Conservation (phyloP, 345 rosid genomes). For the Corymbia maculata region DNA sequence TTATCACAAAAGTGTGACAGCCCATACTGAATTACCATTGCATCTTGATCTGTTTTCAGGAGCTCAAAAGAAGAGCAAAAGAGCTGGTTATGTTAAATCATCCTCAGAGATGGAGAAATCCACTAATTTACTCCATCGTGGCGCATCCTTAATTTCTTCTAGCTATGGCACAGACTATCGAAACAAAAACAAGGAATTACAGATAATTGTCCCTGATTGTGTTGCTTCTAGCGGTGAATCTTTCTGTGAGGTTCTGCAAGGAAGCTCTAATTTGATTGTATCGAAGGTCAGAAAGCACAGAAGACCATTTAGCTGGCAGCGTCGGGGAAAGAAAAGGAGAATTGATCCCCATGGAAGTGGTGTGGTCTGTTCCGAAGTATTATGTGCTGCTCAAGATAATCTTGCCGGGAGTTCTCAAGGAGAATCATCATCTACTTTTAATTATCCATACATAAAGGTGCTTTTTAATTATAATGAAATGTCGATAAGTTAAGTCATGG, state of each 20-base stretch:
- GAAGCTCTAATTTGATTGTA: neutral
- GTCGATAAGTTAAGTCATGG: neutral
- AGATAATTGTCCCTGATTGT: neutral
- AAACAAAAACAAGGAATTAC: neutral
- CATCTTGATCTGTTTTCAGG: constrained; percentile 10
- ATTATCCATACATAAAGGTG: constrained; percentile 8
- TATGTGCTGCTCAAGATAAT: neutral
- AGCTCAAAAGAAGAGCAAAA: constrained; percentile 17
- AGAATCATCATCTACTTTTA: neutral
- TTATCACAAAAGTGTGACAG: neutral
- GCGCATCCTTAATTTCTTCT: neutral
- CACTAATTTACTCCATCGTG: neutral
- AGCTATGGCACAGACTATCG: neutral
- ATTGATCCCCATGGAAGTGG: constrained; percentile 4
- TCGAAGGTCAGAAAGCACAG: constrained; percentile 9
- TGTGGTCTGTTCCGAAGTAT: neutral
- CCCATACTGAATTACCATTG: neutral
- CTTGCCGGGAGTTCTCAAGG: neutral
- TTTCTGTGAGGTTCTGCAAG: neutral
- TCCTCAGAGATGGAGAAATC: constrained; percentile 4
- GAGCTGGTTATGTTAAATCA: constrained; percentile 1
- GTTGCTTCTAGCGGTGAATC: neutral
- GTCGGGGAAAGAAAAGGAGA: constrained; percentile 8
- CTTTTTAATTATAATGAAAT: neutral
- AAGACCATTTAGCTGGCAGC: constrained; percentile 30